phyloP scores from a whole-genome alignment of 257 asterid genomes.

The Oldenlandia corymbosa region DNA sequence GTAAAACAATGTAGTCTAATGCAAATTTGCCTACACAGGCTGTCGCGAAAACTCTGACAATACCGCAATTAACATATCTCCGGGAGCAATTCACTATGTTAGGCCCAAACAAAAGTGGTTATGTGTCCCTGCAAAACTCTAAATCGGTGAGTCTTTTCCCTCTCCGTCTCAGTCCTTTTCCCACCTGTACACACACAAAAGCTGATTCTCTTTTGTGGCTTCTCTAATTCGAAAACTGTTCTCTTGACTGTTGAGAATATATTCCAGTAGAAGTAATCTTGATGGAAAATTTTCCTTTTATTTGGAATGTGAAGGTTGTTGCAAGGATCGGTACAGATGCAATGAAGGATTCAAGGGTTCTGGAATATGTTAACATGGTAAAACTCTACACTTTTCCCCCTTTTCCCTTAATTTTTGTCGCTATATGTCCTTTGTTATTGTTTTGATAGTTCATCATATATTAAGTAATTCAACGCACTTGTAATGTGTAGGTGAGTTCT shows the following conservation, averaged over 20 bases:
- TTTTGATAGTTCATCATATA: background rate
- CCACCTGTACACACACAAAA: background rate
- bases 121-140: constrained; percentile 62
- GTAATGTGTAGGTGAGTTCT: constrained; percentile 62
- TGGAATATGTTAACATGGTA: constrained; percentile 76
- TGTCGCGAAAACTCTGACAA: constrained; percentile 75
- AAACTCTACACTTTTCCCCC: constrained; percentile 6
- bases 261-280: background rate
- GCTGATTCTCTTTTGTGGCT: background rate
- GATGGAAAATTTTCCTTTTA: background rate
- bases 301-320: constrained; percentile 47
- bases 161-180: constrained; percentile 9
- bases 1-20: background rate
- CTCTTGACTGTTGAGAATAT: background rate
- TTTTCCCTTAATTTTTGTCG: background rate
- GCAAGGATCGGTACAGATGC: constrained; percentile 73
- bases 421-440: background rate
- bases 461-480: background rate
- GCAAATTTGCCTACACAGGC: constrained; percentile 43
- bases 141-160: constrained; percentile 43
- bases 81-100: constrained; percentile 78
- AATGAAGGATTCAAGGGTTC: constrained; percentile 85
- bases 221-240: background rate
- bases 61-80: constrained; percentile 75
- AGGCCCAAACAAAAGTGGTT: constrained; percentile 84